These are phyloP conservation scores for Podila horticola DNA, from an alignment of 192 early-diverging fungal species.

Conservation along the genomic window DNA sequence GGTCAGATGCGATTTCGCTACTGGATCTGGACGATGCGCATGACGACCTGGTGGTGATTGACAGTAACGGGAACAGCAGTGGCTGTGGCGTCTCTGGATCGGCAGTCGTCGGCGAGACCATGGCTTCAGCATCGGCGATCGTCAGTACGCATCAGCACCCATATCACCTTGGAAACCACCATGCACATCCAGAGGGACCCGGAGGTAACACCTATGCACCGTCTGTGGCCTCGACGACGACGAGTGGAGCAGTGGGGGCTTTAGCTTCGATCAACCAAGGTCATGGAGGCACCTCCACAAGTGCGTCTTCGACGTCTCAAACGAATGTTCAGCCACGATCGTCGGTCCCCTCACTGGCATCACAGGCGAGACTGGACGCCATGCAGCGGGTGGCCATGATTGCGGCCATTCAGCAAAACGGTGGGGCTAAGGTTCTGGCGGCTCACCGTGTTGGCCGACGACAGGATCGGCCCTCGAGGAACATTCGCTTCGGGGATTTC, in stretches of 20 bases:
- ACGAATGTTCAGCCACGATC: conserved; percentile 14
- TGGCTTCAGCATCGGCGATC: conserved; percentile 34
- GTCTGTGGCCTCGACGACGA: too few species aligned
- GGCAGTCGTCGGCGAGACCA: conserved; percentile 39
- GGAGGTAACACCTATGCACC: neutral
- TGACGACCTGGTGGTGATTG: conserved; percentile 42
- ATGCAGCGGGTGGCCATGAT: conserved; percentile 48
- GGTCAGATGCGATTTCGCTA: conserved; percentile 38
- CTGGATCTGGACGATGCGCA: conserved; percentile 33
- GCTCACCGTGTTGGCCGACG: conserved; percentile 25
- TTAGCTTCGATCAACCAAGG: too few species aligned
- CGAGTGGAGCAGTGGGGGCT: neutral
- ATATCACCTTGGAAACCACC: neutral
- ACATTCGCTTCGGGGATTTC: conserved; percentile 42
- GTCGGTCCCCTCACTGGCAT: conserved; percentile 34
- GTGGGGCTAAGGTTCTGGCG: conserved; percentile 37
- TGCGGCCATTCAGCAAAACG: conserved; percentile 47
- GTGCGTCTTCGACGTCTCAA: conserved; percentile 1
- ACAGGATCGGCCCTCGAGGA: conserved; percentile 37
- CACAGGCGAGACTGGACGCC: conserved; percentile 34
- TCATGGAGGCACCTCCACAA: neutral
- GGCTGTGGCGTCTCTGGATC: conserved; percentile 15
- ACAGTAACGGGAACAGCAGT: conserved; percentile 41
- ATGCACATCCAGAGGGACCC: neutral
- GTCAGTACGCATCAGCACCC: conserved; percentile 11